Evolutionary conservation across 345 rosid species (phyloP), one percentile per base, ranked within the genome.

Genomic region (Sisymbrium altissimum): DNA sequence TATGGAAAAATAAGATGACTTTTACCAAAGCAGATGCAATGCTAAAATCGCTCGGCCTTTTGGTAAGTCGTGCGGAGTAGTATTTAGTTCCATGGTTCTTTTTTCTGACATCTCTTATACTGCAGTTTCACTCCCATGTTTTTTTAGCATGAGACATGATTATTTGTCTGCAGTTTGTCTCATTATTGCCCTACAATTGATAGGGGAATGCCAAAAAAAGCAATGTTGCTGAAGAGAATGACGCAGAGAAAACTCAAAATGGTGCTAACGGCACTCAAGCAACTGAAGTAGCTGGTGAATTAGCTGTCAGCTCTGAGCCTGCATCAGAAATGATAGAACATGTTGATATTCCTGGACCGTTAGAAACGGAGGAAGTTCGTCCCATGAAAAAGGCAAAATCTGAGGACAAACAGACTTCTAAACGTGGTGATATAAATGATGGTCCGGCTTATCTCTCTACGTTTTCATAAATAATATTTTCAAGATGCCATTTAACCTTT

Each of bases 1-100:
- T 92, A 45, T 95, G 99, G 97, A 95, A 92, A 69, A 88, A 86
- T 58, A 95, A 86, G 73, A 75, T 92, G 87, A 76, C 73, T 66
- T 92, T 88, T 58, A 78, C 85, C 4, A 95, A 88, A 49, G 89
- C 99, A 17, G 97, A 95, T 75, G 86, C 83, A 12, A 79, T 73
- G 61, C 87, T 95, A 32, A 81, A 85, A 74, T 79, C 85, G 66
- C 88, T 89, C 35, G 97, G 93, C 49, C 91, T 95, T 29, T 23
- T 71, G 92, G 98, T 91, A 88, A 71, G 86, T 32, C 9, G 0
- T 45, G 11, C 68, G 13, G 19, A 15, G 41, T 21, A 15, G 41
- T 23, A 15, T 9, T 40, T 58, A 13, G 10, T 53, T 64, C 33
- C 56, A 6, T 56, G 39, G 3, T 76, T 21, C 18, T 17, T 4